Evolutionary conservation across 768 basidiomycete genomes (phyloP).

Genomic region (Lanmaoa pseudosensibilis): DNA sequence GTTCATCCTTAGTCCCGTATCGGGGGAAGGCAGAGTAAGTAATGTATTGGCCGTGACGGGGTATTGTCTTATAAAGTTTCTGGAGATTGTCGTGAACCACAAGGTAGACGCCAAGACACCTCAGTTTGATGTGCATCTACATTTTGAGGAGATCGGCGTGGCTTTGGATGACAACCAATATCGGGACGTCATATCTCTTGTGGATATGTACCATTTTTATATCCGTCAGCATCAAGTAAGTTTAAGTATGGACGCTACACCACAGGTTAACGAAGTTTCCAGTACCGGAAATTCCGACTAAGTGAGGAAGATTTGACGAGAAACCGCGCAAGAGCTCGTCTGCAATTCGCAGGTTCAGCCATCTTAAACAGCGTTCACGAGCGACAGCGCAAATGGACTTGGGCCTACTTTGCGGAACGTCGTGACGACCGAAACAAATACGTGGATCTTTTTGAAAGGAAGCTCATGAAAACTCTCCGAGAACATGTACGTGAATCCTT

Average conservation of each 20-base stretch:
- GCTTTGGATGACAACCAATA: constrained; percentile 93
- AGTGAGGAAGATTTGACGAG: constrained; percentile 53
- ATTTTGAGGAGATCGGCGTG: constrained; percentile 92
- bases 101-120: constrained; percentile 72
- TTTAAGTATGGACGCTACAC: neutral
- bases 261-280: constrained; percentile 9
- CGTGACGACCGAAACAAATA: constrained; percentile 86
- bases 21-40: constrained; percentile 86
- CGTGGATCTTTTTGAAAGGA: constrained; percentile 81
- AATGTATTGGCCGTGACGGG: neutral
- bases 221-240: constrained; percentile 76
- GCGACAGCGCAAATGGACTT: constrained; percentile 82
- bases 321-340: constrained; percentile 65
- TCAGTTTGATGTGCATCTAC: constrained; percentile 80
- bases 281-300: constrained; percentile 83
- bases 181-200: constrained; percentile 84
- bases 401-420: constrained; percentile 86
- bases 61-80: constrained; percentile 3
- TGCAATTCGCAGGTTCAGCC: constrained; percentile 76
- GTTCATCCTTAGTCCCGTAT: constrained; percentile 93
- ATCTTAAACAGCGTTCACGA: constrained; percentile 84
- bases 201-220: constrained; percentile 97
- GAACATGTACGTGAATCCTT: constrained; percentile 49
- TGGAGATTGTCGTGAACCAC: constrained; percentile 79
- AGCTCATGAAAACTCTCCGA: constrained; percentile 52